Conservation (phyloP, 1,284 basidiomycete species). For the Microbotryum saponariae region DNA sequence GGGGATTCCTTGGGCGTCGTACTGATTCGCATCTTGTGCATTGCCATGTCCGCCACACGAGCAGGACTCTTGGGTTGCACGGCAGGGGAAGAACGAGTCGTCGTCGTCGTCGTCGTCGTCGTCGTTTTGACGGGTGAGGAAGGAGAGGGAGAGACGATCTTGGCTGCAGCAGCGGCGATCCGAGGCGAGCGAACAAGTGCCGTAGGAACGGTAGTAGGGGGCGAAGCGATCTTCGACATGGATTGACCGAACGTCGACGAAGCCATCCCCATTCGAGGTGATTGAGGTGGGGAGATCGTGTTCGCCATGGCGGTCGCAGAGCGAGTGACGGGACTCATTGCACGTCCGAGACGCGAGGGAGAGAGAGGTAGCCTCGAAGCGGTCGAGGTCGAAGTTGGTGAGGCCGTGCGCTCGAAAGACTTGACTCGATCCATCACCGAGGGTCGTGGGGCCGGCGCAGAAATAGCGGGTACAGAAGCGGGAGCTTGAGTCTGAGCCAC, state of each 20-base stretch:
- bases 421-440: slow-evolving; percentile 30
- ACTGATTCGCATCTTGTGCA: not conserved
- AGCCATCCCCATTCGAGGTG: slow-evolving; percentile 1
- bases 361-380: slow-evolving; percentile 2
- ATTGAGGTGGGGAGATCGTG: slow-evolving; percentile 4
- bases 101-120: not conserved
- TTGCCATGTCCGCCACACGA: not conserved
- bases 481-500: slow-evolving; percentile 4
- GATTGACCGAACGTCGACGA: slow-evolving; percentile 10
- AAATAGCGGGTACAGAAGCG: not conserved
- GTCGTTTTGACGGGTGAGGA: not conserved
- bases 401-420: slow-evolving; percentile 25
- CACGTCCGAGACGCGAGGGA: too few relatives aligned
- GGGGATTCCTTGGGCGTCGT: slow-evolving; percentile 1
- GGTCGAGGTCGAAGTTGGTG: slow-evolving; percentile 8
- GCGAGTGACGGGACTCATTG: too few relatives aligned
- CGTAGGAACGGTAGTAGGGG: not conserved
- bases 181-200: not conserved
- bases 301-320: not conserved
- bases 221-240: slow-evolving; percentile 2
- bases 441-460: slow-evolving; percentile 13
- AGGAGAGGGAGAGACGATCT: too few relatives aligned
- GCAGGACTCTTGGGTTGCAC: not conserved
- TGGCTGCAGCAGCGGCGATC: not conserved
- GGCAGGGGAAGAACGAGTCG: not conserved